A percentile compares a stretch with the other conserved stretches of the same genome.
These are phyloP conservation scores for Yarrowia porcina DNA, from an alignment of 805 yeast genomes.

Conservation along the genomic window DNA sequence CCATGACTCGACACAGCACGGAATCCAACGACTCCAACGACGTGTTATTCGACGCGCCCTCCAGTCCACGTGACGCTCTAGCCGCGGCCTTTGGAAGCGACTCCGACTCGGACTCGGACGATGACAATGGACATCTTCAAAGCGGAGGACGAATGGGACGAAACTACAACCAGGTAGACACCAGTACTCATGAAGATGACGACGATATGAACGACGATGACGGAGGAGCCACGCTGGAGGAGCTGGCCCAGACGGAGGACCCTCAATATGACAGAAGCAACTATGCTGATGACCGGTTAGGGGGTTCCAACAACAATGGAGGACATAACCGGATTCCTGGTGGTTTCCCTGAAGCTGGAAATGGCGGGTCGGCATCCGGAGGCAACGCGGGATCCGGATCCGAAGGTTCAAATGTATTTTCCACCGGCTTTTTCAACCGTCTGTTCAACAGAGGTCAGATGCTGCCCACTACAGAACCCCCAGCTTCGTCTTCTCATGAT, in stretches of 20 bases:
- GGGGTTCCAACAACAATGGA: background rate
- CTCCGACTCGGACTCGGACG: constrained; percentile 29
- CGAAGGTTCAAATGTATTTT: constrained; percentile 12
- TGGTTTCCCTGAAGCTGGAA: background rate
- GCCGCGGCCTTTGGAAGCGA: constrained; percentile 30
- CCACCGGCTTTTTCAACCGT: constrained; percentile 11
- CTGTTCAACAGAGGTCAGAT: constrained; percentile 6
- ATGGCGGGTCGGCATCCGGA: background rate
- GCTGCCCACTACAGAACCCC: constrained; percentile 3
- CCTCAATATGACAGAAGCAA: constrained; percentile 18
- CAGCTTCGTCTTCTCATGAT: constrained; percentile 44
- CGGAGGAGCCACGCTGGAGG: constrained; percentile 2
- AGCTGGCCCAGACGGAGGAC: constrained; percentile 14
- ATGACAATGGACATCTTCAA: constrained; percentile 26
- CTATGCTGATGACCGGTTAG: constrained; percentile 13
- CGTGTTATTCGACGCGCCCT: constrained; percentile 25
- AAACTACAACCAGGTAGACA: constrained; percentile 16
- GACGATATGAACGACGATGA: constrained; percentile 5
- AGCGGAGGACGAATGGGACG: constrained; percentile 8
- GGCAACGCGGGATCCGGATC: background rate
- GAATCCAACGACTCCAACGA: constrained; percentile 18
- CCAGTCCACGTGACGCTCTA: constrained; percentile 28
- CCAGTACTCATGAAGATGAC: background rate
- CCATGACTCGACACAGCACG: constrained; percentile 20
- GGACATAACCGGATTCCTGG: constrained; percentile 15